A percentile compares a stretch with the other conserved stretches of the same genome.
Conservation (phyloP, 768 basidiomycete species). For the Mycena rebaudengoi region DNA sequence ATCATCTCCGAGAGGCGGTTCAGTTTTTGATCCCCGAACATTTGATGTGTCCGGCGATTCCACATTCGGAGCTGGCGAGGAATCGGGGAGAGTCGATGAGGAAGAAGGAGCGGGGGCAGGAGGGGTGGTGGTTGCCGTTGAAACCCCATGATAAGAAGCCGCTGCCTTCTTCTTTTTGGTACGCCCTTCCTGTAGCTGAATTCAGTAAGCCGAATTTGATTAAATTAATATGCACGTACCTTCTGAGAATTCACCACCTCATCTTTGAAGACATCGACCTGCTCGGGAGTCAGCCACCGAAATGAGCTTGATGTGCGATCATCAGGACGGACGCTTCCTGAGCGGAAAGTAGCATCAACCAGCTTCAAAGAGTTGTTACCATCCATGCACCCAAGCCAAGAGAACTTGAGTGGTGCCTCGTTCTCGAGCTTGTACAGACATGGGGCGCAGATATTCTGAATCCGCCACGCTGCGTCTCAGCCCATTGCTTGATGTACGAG, state of each 20-base stretch:
- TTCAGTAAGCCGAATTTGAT: not conserved
- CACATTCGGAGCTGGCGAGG: not conserved
- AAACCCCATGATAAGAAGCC: too few species aligned
- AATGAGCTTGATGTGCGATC: constrained; percentile 2
- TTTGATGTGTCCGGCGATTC: not conserved
- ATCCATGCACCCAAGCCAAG: constrained; percentile 4
- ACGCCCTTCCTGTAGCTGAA: not conserved
- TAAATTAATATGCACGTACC: not conserved
- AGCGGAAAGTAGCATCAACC: not conserved
- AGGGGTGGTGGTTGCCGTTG: too few species aligned
- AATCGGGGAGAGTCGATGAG: not conserved
- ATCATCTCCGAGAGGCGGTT: not conserved
- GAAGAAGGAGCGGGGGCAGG: not conserved
- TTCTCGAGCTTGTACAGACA: not conserved
- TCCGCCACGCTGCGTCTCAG: not conserved
- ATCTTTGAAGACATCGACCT: constrained; percentile 22
- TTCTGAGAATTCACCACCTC: constrained; percentile 14
- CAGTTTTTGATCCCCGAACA: not conserved
- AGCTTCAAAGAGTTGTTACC: constrained; percentile 8
- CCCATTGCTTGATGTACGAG: not conserved
- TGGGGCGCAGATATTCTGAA: constrained; percentile 1
- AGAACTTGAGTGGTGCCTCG: not conserved
- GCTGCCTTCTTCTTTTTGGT: not conserved
- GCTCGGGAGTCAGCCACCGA: constrained; percentile 4
- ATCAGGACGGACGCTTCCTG: constrained; percentile 1